Percentiles rank a stretch among this genome's conserved stretches.
phyloP scores from a whole-genome alignment of 1,139 yeast species.

The Suhomyces terraborum region DNA sequence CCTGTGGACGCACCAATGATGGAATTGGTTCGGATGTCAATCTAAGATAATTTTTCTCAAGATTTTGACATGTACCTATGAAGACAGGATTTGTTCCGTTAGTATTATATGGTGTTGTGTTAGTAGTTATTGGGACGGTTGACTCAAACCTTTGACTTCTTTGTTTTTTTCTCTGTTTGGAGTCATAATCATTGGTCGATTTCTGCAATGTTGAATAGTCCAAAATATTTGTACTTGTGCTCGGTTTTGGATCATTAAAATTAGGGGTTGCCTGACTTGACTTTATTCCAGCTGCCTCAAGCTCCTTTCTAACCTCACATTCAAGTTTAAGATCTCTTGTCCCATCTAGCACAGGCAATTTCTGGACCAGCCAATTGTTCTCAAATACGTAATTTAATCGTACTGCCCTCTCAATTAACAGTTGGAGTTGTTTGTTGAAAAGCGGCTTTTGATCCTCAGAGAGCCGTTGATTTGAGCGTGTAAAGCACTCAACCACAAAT shows the following conservation, averaged over 20 bases:
- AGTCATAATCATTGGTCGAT: conserved; percentile 26
- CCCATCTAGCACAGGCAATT: conserved; percentile 52
- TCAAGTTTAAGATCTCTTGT: conserved; percentile 20
- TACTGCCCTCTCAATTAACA: conserved; percentile 53
- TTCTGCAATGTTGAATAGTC: conserved; percentile 5
- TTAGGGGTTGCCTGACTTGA: not conserved
- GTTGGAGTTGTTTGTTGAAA: conserved; percentile 49
- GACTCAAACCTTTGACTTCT: conserved; percentile 57
- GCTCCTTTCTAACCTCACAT: conserved; percentile 13
- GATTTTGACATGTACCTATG: conserved; percentile 62
- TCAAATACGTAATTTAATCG: conserved; percentile 45
- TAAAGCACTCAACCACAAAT: conserved; percentile 50
- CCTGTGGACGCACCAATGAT: conserved; percentile 71
- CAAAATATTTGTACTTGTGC: not conserved
- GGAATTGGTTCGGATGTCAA: conserved; percentile 94
- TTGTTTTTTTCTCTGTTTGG: conserved; percentile 43
- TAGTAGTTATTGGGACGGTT: conserved; percentile 3
- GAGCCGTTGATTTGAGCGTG: conserved; percentile 28
- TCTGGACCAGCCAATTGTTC: conserved; percentile 63
- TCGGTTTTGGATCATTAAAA: not conserved
- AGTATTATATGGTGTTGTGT: conserved; percentile 6
- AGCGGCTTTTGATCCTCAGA: conserved; percentile 29
- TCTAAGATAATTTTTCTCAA: conserved; percentile 81
- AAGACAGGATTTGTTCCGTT: conserved; percentile 26
- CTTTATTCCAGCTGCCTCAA: conserved; percentile 7